Evolutionary conservation across 331 rosid genomes (phyloP), one percentile per base, ranked within the genome.

Genomic region (Stylosanthes scabra): DNA sequence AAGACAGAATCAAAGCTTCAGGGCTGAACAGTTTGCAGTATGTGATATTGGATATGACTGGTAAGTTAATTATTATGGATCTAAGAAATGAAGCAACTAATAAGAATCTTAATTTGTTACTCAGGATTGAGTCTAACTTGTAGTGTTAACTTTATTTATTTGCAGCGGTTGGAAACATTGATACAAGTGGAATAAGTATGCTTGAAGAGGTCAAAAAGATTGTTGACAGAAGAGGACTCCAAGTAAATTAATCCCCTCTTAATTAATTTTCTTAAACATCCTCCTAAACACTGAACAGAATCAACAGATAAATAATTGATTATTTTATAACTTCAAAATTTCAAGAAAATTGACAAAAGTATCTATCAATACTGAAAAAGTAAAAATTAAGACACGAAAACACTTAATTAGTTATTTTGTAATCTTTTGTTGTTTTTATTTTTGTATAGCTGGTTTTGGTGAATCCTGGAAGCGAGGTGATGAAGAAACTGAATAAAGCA

Each of bases 101-200:
- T 6, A 25, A 2, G 13, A 52, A 63, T 46, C 6, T 44, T 20
- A 20, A 31, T 31, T 31, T 10, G 59, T 72, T 34, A 28, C 3
- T 44, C 37, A 72, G 27, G 34, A 68, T 58, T 9, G 25, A 12
- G 39, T 63, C 59, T 78, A 63, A 81, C 39, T 69, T 72, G 59
- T 9, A 59, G 39, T 46, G n/a, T 64, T 3, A 68, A 68, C 71
- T 75, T 51, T 12, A 71, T 58, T 75, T 54, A 71, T 58, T 75
- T 54, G 59, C 86, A 94, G 99, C 97, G 75, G 87, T 94, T 77
- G 97, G 78, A 15, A 94, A 94, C 90, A 90, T 94, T 61, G 99
- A 94, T 79, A 90, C 99, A 6, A 94, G 99, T 66, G 97, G 99
- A 83, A 83, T 94, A 66, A 87, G 97, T 86, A 91, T 91, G 97